Base-by-base conservation (phyloP, 2,329 filamentous ascomycete species). In the Paracoccidioides lutzii region DNA sequence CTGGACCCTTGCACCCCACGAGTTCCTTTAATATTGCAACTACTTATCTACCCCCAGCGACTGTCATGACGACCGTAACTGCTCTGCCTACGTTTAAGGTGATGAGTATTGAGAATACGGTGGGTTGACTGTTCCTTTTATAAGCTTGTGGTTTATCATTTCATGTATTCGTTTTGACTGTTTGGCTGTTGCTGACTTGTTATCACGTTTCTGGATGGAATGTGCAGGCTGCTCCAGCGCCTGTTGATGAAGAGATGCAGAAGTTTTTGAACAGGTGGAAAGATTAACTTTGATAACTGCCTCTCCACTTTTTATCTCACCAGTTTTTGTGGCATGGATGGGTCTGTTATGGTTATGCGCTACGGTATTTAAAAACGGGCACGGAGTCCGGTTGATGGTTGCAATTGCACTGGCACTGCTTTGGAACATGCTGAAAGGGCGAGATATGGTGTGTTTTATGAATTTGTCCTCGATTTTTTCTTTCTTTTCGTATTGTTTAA, bases 241-340 rank as follows among this genome's bases (percentile, higher is more conserved):
- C 74, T 59, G 77, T 76, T 10, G 72, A 74, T 53, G 69, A 75
- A 53, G 77, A 80, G 56, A 81, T 81, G 78, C 74, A 76, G 51
- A 78, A 76, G 61, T 82, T 77, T 65, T 65, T 83, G 58, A 76
- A 76, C 50, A 71, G 80, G 59, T 83, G 80, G 80, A 79, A 78
- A 67, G 80, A 83, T 67, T 83, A 67, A 61, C 32, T 33, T 15
- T 41, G 22, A 22, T n/a, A 10, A 37, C 32, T 30, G 49, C 35
- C 53, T 55, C 46, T 53, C n/a, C 37, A 40, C 22, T 12, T 53
- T 43, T 35, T 42, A 1, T 10, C 33, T 44, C 50, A 22, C n/a
- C 15, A n/a, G 4, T 49, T 55, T 53, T 42, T 32, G 9, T 32
- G 22, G 22, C 22, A 22, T 22, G 22, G 22, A 22, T 10, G 10